Percentiles rank a stretch among this genome's conserved stretches.
phyloP scores from a whole-genome alignment of 2,329 filamentous ascomycete genomes.

The Xylaria sp. region DNA sequence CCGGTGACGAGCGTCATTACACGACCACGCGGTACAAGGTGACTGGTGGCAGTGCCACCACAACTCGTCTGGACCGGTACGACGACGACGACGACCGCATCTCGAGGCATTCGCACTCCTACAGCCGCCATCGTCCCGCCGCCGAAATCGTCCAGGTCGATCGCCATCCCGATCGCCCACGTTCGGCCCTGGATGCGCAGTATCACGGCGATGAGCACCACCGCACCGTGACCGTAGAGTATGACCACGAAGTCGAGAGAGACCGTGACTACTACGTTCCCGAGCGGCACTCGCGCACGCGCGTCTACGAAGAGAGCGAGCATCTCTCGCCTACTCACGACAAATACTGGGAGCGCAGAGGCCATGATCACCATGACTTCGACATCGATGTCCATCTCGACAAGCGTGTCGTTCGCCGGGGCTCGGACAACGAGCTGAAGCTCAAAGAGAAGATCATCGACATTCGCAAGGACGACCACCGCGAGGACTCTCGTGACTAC shows the following conservation, averaged over 20 bases:
- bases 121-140: slow-evolving; percentile 21
- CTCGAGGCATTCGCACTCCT: slow-evolving; percentile 28
- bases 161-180: slow-evolving; percentile 45
- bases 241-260: slow-evolving; percentile 31
- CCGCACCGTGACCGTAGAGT: slow-evolving; percentile 27
- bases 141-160: slow-evolving; percentile 26
- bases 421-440: slow-evolving; percentile 46
- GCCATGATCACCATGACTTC: slow-evolving; percentile 36
- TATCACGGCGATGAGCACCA: slow-evolving; percentile 34
- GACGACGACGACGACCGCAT: slow-evolving; percentile 28
- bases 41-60: slow-evolving; percentile 22
- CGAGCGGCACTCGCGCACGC: slow-evolving; percentile 27
- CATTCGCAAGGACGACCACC: slow-evolving; percentile 24
- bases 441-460: slow-evolving; percentile 51
- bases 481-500: slow-evolving; percentile 25
- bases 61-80: slow-evolving; percentile 23
- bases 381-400: slow-evolving; percentile 41
- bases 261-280: slow-evolving; percentile 24
- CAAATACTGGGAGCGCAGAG: slow-evolving; percentile 41
- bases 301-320: slow-evolving; percentile 40
- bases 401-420: slow-evolving; percentile 38
- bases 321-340: slow-evolving; percentile 28
- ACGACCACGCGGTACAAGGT: slow-evolving; percentile 33
- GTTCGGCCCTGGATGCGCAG: slow-evolving; percentile 44
- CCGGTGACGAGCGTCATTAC: slow-evolving; percentile 28